Evolutionary conservation across 1,284 basidiomycete genomes (phyloP).

Genomic region (Vanrija sp.): DNA sequence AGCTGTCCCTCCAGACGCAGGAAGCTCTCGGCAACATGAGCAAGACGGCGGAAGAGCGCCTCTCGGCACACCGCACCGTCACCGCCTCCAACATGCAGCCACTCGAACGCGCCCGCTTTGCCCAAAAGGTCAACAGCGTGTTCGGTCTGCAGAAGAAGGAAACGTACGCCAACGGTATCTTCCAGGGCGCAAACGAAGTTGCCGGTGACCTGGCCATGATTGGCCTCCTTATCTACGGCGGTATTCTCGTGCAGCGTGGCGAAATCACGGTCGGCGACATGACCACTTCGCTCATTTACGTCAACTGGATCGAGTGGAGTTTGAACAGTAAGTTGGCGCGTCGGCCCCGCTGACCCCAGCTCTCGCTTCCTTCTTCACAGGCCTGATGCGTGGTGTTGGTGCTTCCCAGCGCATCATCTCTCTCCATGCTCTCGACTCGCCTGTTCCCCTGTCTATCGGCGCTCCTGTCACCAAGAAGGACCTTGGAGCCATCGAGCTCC

Average conservation of each 20-base stretch:
- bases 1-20: slow-evolving; percentile 43
- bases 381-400: slow-evolving; percentile 47
- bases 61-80: slow-evolving; percentile 46
- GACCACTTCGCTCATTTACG: slow-evolving; percentile 47
- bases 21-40: slow-evolving; percentile 46
- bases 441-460: slow-evolving; percentile 41
- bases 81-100: slow-evolving; percentile 45
- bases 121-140: slow-evolving; percentile 37
- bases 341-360: slow-evolving; percentile 18
- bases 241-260: slow-evolving; percentile 40
- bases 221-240: slow-evolving; percentile 44
- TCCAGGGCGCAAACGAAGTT: slow-evolving; percentile 44
- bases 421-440: slow-evolving; percentile 38
- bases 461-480: slow-evolving; percentile 24
- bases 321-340: slow-evolving; percentile 39
- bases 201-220: slow-evolving; percentile 48
- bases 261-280: slow-evolving; percentile 46
- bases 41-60: slow-evolving; percentile 44
- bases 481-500: slow-evolving; percentile 69
- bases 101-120: slow-evolving; percentile 35
- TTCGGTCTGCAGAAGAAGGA: slow-evolving; percentile 45
- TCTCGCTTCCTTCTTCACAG: slow-evolving; percentile 46
- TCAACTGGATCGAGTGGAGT: slow-evolving; percentile 49
- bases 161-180: slow-evolving; percentile 46
- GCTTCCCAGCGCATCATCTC: slow-evolving; percentile 46